Evolutionary conservation across 2,329 filamentous ascomycete genomes (phyloP).

Genomic region (Cercospora sesami): DNA sequence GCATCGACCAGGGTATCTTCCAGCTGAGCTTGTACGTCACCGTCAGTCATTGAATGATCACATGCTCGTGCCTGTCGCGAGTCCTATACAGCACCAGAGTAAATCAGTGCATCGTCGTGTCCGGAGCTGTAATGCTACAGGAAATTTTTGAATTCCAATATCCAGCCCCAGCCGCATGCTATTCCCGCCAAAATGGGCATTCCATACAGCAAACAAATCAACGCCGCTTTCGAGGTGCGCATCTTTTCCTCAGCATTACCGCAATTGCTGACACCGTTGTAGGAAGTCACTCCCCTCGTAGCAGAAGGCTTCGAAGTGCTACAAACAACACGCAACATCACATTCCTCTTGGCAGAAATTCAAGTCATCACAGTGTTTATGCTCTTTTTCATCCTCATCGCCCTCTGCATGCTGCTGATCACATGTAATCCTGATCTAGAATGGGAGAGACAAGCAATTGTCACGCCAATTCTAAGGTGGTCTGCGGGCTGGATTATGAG

Average conservation of each 20-base stretch:
- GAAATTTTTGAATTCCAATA: background rate
- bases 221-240: conserved; percentile 47
- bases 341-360: conserved; percentile 50
- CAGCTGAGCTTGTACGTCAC: background rate
- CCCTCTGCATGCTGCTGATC: conserved; percentile 45
- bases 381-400: conserved; percentile 43
- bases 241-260: too few species aligned
- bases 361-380: conserved; percentile 50
- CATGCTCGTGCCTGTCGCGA: background rate
- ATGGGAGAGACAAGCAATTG: conserved; percentile 43
- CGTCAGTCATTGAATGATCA: background rate
- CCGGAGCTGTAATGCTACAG: too few species aligned
- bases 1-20: background rate
- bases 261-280: too few species aligned
- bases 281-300: conserved; percentile 52
- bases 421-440: conserved; percentile 53
- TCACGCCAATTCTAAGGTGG: conserved; percentile 47
- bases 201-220: conserved; percentile 55
- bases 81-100: background rate
- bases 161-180: background rate
- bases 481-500: conserved; percentile 31
- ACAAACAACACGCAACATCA: conserved; percentile 53
- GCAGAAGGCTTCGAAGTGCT: conserved; percentile 52
- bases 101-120: background rate
- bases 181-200: conserved; percentile 47